Percentiles rank a stretch among this genome's conserved stretches.
Evolutionary conservation across 176 grass and related monocot species (phyloP).

Genomic region (Carex cristatella): DNA sequence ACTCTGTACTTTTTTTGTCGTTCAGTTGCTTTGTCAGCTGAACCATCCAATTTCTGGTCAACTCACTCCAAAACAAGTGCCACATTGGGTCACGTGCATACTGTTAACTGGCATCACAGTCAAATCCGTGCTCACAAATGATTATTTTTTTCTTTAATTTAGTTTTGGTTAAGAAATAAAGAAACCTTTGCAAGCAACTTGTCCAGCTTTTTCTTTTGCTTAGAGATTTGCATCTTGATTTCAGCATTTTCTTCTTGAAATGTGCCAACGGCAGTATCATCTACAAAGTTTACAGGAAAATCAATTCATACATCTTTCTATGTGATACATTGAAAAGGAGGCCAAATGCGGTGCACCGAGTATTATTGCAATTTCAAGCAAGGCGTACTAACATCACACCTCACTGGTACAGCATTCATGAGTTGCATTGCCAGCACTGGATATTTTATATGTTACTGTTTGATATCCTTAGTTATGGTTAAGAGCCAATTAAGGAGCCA

Average conservation of each 20-base stretch:
- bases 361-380: background rate
- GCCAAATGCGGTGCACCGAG: background rate
- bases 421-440: background rate
- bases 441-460: background rate
- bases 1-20: background rate
- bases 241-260: constrained; percentile 46
- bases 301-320: background rate
- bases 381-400: background rate
- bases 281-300: constrained; percentile 29
- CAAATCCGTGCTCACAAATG: background rate
- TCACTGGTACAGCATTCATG: background rate
- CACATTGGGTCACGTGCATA: background rate
- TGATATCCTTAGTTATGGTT: background rate
- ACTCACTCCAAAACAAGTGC: background rate
- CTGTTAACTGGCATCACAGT: background rate
- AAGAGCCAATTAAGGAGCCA: background rate
- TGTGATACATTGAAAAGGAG: background rate
- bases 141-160: background rate
- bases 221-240: constrained; percentile 40
- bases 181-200: constrained; percentile 67
- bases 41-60: background rate
- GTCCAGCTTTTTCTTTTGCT: constrained; percentile 67
- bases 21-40: background rate
- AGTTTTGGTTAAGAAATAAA: constrained; percentile 1
- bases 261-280: constrained; percentile 29